Base-by-base conservation (phyloP, 345 rosid genomes). In the Sisymbrium irio region DNA sequence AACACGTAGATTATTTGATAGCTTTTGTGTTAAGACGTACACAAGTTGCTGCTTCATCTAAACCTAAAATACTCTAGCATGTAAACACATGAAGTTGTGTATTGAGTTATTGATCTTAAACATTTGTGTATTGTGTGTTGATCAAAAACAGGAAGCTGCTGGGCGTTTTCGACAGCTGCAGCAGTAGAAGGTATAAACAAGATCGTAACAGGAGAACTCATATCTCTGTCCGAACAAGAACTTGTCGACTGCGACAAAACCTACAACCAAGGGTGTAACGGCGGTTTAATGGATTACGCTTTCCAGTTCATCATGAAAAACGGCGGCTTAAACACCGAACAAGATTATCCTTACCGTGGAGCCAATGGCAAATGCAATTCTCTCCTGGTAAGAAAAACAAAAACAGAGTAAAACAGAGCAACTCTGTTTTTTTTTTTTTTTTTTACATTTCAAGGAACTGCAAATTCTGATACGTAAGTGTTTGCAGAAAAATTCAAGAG, bases 211-310 rank as follows among this genome's bases (percentile, higher is more conserved):
- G 99, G 99, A 3, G 92, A 88, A 46, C 71, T 94, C 17, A 53
- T 89, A 63, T 74, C 84, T 39, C 77, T 94, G 19, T 94, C 99
- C 0, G 99, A 94, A 69, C 99, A 94, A 74, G 96, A 94, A 74
- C 88, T 94, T 1, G 96, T 94, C n/a, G 99, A 94, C 42, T 94
- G 97, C 14, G 99, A 95, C 82, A 80, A 44, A 1, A 0, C 78
- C 4, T 86, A 88, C 46, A 84, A 95, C 58, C 82, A 82, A 37
- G 99, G 99, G 0, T 95, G 99, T 70, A 83, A 88, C 28, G 97
- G 99, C 3, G 99, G 99, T 72, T 85, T 95, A 7, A 95, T 95
- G 99, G 99, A 95, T 77, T 89, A 95, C 33, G 99, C 92, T 33
- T 95, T 92, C 78, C 87, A 89, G 58, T 95, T 89, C 87, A 95